A percentile compares a stretch with the other conserved stretches of the same genome.
Evolutionary conservation across 768 basidiomycete species (phyloP).

Genomic region (Gloeopeniophorella convolvens): DNA sequence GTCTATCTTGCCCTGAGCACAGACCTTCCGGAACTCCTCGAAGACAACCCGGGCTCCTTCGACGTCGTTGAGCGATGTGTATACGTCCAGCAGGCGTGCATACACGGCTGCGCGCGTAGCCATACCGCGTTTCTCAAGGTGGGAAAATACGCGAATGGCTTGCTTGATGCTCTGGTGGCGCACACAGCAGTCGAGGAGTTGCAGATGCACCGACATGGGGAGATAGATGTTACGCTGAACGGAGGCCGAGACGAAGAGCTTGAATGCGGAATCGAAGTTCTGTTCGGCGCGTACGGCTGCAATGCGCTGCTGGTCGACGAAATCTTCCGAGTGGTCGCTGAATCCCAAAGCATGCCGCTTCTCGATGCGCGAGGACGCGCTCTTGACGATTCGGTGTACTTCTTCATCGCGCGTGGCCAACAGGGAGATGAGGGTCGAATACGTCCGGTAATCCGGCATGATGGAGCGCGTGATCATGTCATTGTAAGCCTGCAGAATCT

Average conservation of each 20-base stretch:
- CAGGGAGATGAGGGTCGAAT: slow-evolving; percentile 50
- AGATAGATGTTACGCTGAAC: slow-evolving; percentile 32
- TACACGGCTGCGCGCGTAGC: slow-evolving; percentile 37
- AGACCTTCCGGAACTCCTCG: slow-evolving; percentile 44
- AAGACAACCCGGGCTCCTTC: slow-evolving; percentile 55
- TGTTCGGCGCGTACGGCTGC: slow-evolving; percentile 50
- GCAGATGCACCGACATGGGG: slow-evolving; percentile 37
- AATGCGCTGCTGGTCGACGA: slow-evolving; percentile 35
- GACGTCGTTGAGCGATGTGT: slow-evolving; percentile 45
- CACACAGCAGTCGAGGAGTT: slow-evolving; percentile 58
- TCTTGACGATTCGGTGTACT: slow-evolving; percentile 38
- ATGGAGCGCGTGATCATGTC: slow-evolving; percentile 58
- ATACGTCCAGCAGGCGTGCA: slow-evolving; percentile 51
- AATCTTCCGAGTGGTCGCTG: slow-evolving; percentile 26
- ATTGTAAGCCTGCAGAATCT: slow-evolving; percentile 64
- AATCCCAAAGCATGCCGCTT: slow-evolving; percentile 34
- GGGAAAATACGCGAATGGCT: slow-evolving; percentile 59
- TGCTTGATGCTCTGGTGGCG: slow-evolving; percentile 48
- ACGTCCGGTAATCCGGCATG: slow-evolving; percentile 57
- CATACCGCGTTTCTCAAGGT: slow-evolving; percentile 43
- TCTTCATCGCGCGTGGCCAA: slow-evolving; percentile 66
- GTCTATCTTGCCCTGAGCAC: slow-evolving; percentile 32
- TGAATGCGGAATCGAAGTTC: slow-evolving; percentile 65
- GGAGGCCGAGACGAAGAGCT: slow-evolving; percentile 60
- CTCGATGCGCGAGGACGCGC: slow-evolving; percentile 30